These are phyloP conservation scores for Scheffersomyces stambukii DNA, from an alignment of 1,139 yeast species.

Conservation along the genomic window DNA sequence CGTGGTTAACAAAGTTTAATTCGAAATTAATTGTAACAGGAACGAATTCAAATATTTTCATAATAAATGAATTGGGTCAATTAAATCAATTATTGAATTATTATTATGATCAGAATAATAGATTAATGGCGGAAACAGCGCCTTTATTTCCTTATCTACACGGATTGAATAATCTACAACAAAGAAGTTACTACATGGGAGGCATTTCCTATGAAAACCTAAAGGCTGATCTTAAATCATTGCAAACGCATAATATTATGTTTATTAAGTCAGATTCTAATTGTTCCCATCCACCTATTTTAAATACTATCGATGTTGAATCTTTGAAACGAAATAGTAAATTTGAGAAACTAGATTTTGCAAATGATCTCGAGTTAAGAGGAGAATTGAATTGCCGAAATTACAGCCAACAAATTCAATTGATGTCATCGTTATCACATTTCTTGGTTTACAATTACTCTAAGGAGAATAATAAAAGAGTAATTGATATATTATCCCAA, in stretches of 20 bases:
- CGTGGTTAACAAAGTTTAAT: constrained; percentile 12
- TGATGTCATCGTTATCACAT: constrained; percentile 31
- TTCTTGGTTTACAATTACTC: constrained; percentile 31
- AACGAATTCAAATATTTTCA: constrained; percentile 11
- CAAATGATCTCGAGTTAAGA: background rate
- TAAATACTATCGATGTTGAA: constrained; percentile 20
- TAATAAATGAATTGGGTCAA: constrained; percentile 11
- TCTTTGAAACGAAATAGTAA: constrained; percentile 14
- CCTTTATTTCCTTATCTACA: constrained; percentile 36
- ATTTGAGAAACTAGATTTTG: constrained; percentile 1
- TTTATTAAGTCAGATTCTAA: constrained; percentile 11
- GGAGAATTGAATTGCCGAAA: constrained; percentile 26
- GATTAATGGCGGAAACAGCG: constrained; percentile 12
- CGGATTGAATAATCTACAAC: constrained; percentile 26
- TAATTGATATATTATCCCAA: constrained; percentile 6
- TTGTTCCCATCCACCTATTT: constrained; percentile 11
- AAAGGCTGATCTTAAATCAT: constrained; percentile 3
- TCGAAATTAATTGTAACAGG: constrained; percentile 8
- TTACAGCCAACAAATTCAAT: constrained; percentile 24
- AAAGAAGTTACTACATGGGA: constrained; percentile 19
- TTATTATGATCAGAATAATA: constrained; percentile 20
- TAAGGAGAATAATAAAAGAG: constrained; percentile 12
- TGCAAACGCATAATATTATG: constrained; percentile 14
- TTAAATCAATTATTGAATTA: constrained; percentile 20
- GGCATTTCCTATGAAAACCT: constrained; percentile 7